These are phyloP conservation scores for Suillus discolor DNA, from an alignment of 768 basidiomycete genomes.

Conservation along the genomic window DNA sequence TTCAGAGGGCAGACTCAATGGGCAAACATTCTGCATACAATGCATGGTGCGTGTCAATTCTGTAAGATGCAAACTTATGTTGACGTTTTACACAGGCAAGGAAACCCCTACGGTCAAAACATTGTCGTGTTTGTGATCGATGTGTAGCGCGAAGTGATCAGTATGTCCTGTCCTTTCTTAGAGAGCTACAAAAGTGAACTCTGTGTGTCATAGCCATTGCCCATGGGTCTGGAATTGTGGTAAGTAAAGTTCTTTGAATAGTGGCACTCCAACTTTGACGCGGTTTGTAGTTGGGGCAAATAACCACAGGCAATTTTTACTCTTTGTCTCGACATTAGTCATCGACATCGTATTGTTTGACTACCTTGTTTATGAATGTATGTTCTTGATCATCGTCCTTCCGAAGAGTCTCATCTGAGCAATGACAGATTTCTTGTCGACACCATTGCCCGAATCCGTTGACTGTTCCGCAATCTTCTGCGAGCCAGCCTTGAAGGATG, in stretches of 20 bases:
- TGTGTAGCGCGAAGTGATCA: slow-evolving; percentile 93
- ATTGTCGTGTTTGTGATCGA: slow-evolving; percentile 89
- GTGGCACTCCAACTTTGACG: not conserved
- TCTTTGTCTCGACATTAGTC: slow-evolving; percentile 90
- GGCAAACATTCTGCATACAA: slow-evolving; percentile 94
- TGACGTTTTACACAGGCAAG: slow-evolving; percentile 53
- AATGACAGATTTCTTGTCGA: slow-evolving; percentile 55
- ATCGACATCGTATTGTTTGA: slow-evolving; percentile 80
- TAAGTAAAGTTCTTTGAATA: slow-evolving; percentile 37
- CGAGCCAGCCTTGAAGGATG: slow-evolving; percentile 66
- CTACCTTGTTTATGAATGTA: slow-evolving; percentile 82
- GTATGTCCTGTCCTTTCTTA: slow-evolving; percentile 47
- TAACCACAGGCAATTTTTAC: slow-evolving; percentile 94
- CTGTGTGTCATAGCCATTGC: slow-evolving; percentile 69
- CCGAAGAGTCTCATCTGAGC: not conserved
- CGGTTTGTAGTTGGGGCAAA: slow-evolving; percentile 71
- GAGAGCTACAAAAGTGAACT: slow-evolving; percentile 9
- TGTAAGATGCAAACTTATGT: not conserved
- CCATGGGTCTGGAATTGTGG: slow-evolving; percentile 99
- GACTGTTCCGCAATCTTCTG: slow-evolving; percentile 54
- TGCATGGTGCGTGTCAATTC: slow-evolving; percentile 70
- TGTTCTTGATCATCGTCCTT: slow-evolving; percentile 32
- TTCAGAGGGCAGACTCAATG: slow-evolving; percentile 85
- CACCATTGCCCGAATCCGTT: slow-evolving; percentile 21
- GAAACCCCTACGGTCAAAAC: slow-evolving; percentile 92